Percentiles rank a stretch among this genome's conserved stretches.
phyloP scores from a whole-genome alignment of 2,329 filamentous ascomycete species.

The Paraphaeosphaeria minitans region DNA sequence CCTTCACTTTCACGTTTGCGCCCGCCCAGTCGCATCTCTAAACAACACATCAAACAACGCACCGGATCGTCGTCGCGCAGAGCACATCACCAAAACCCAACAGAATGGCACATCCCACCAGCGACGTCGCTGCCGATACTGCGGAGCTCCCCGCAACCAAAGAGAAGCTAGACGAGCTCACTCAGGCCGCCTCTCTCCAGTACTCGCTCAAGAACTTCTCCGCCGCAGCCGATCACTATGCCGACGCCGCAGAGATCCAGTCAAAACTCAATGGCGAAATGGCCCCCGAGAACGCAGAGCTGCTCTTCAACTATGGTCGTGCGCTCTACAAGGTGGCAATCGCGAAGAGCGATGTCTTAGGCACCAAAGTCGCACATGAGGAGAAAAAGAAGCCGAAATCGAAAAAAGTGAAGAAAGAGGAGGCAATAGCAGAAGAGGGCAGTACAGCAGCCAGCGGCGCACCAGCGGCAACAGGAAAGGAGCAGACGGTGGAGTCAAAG shows the following conservation, averaged over 20 bases:
- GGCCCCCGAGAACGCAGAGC: conserved; percentile 85
- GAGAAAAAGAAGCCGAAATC: conserved; percentile 59
- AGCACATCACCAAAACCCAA: not conserved
- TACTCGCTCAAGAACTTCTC: conserved; percentile 90
- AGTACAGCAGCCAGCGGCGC: conserved; percentile 36
- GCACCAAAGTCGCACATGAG: conserved; percentile 72
- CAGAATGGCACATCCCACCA: conserved; percentile 33
- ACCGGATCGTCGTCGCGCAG: not conserved
- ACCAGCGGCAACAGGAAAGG: conserved; percentile 52
- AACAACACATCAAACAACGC: conserved; percentile 7
- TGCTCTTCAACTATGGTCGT: conserved; percentile 92
- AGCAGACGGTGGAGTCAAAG: conserved; percentile 64
- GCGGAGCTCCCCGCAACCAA: conserved; percentile 50
- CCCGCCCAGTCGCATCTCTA: not conserved
- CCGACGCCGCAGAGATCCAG: conserved; percentile 86
- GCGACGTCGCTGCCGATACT: conserved; percentile 25
- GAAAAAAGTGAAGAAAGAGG: conserved; percentile 51
- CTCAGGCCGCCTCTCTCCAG: conserved; percentile 78
- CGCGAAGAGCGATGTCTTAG: conserved; percentile 91
- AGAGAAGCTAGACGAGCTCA: conserved; percentile 76
- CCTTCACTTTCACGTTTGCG: conserved; percentile 15
- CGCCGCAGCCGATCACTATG: conserved; percentile 84
- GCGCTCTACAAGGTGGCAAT: conserved; percentile 93
- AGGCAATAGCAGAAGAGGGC: conserved; percentile 46
- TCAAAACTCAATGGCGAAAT: conserved; percentile 91